These are phyloP conservation scores for Blastomyces parvus DNA, from an alignment of 2,329 filamentous ascomycete genomes.

Conservation along the genomic window DNA sequence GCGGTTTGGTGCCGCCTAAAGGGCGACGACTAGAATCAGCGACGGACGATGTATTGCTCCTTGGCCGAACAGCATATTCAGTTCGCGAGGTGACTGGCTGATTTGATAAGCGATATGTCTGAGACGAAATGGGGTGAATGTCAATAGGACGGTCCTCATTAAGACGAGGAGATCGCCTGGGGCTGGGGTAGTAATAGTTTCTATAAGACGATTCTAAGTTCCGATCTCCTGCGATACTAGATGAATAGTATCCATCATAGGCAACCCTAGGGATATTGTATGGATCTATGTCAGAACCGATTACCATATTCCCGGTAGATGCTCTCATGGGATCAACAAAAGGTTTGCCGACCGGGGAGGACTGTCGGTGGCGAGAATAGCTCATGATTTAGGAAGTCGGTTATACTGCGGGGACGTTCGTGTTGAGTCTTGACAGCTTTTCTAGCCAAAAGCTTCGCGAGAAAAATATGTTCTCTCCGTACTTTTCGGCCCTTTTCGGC, in stretches of 20 bases:
- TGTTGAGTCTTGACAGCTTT: background rate
- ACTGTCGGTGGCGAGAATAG: constrained; percentile 26
- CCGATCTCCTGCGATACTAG: constrained; percentile 19
- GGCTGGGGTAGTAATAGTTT: constrained; percentile 8
- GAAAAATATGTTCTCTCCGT: background rate
- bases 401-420: background rate
- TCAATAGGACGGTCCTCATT: constrained; percentile 24
- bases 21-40: constrained; percentile 23
- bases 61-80: constrained; percentile 31
- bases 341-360: constrained; percentile 27
- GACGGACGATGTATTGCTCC: constrained; percentile 28
- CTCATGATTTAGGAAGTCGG: constrained; percentile 18
- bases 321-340: constrained; percentile 32
- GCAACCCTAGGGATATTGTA: constrained; percentile 23
- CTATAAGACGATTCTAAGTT: constrained; percentile 16
- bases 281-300: constrained; percentile 27
- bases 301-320: constrained; percentile 33
- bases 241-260: constrained; percentile 26
- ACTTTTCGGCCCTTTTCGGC: background rate
- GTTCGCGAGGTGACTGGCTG: constrained; percentile 28
- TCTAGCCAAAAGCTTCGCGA: background rate
- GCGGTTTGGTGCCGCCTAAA: constrained; percentile 23
- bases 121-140: constrained; percentile 26
- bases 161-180: constrained; percentile 16
- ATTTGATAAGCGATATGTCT: constrained; percentile 25